These are phyloP conservation scores for Trifolium fragiferum DNA, from an alignment of 306 rosid genomes.

Conservation along the genomic window DNA sequence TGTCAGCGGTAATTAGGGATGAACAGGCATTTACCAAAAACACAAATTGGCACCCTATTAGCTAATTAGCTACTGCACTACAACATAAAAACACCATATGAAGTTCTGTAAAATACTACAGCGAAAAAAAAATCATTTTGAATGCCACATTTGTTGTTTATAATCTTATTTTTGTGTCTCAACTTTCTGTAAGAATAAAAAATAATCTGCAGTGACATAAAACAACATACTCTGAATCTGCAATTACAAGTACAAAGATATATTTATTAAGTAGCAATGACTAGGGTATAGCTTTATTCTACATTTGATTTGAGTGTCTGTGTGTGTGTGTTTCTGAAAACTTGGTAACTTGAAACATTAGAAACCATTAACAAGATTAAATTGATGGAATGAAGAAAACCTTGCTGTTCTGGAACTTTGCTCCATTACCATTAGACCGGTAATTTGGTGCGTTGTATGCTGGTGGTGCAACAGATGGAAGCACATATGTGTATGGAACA, in stretches of 20 bases:
- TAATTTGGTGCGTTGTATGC: conserved; percentile 64
- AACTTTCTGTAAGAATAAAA: not conserved
- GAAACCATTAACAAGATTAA: conserved; percentile 39
- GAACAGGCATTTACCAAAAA: conserved; percentile 8
- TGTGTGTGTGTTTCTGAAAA: conserved; percentile 11
- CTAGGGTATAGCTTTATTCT: conserved; percentile 5
- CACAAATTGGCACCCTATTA: conserved; percentile 5
- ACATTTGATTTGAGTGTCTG: conserved; percentile 18
- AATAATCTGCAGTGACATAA: conserved; percentile 6
- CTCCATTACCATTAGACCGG: conserved; percentile 78
- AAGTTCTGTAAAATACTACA: conserved; percentile 3
- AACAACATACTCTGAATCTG: conserved; percentile 25
- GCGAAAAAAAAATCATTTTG: not conserved
- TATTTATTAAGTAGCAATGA: conserved; percentile 30
- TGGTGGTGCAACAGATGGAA: conserved; percentile 83
- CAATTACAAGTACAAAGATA: conserved; percentile 10
- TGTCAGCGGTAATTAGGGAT: conserved; percentile 6
- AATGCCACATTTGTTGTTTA: conserved; percentile 13
- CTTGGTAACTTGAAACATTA: conserved; percentile 30
- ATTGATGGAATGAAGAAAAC: conserved; percentile 52
- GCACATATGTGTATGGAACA: conserved; percentile 64
- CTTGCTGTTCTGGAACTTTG: conserved; percentile 81
- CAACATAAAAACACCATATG: conserved; percentile 14
- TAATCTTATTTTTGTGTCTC: not conserved
- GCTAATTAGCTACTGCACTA: conserved; percentile 15